Base-by-base conservation (phyloP, 2,329 filamentous ascomycete species). In the Botrytis deweyae region DNA sequence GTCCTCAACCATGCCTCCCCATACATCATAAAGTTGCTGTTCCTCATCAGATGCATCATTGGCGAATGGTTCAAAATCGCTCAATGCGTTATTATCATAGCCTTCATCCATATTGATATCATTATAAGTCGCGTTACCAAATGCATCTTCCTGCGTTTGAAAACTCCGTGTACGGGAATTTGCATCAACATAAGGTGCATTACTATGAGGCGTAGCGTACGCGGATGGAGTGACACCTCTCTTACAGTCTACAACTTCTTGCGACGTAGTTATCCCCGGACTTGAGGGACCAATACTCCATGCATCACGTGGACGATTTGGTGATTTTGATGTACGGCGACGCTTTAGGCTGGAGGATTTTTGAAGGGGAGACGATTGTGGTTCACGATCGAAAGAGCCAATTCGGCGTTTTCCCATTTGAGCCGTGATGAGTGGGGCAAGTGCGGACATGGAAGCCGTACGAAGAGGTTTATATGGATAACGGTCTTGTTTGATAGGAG, bases 121-220 rank as follows among this genome's bases (percentile, higher is more conserved):
- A 65, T 80, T 78, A 66, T 81, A 78, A 0, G 77, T 79, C 1
- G 73, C 68, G 58, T 77, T 79, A 1, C 75, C 77, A 38, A 75
- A 71, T 44, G 73, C 75, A 22, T 73, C 62, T n/a, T 61, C 66
- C 29, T 74, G 46, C 73, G 73, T 73, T 77, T 18, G 46, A 76
- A 75, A 18, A 71, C 61, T 25, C 61, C 73, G 74, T 9, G 73
- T 65, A 25, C 33, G 77, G 73, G 49, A 64, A 59, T 62, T 29
- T 42, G 6, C 33, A 2, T 79, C 79, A 5, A 78, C 73, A 67
- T 80, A 81, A 3, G 88, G 85, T 5, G 85, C 88, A 75, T 90
- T 91, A 78, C 91, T 94, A 79, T 91, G 86, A 0, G 92, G 92
- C 0, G 92, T 95, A 4, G 91, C 91, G 78, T 94, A 94, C n/a